Evolutionary conservation across 495 filamentous ascomycete species (phyloP), one percentile per base, ranked within the genome.

Genomic region (Penicillium subrubescens): DNA sequence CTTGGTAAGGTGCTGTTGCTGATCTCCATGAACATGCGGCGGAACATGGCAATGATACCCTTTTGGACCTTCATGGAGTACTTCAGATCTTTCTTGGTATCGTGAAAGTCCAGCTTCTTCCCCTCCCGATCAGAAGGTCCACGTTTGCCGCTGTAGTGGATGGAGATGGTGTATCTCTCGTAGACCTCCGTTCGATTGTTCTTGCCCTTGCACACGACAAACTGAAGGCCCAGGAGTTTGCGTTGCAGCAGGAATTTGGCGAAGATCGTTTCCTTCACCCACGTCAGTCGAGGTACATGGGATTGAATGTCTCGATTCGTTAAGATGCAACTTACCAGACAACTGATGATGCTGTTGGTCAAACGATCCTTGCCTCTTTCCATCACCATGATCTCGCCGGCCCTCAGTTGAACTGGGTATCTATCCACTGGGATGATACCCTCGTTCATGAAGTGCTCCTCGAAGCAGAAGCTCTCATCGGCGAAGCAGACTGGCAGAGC

Each of bases 381-480:
- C 48, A 67, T 60, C 15, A 67, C 25, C 50, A 33, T 57, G 17
- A 56, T 25, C n/a, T 27, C 29, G 3, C n/a, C 58, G 3, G 0
- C 5, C 10, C 15, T 14, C 35, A 37, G 12, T 39, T 25, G 31
- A 3, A 29, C 14, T 12, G 29, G 15, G n/a, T 23, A 15, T 34
- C n/a, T 1, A 4, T 57, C 35, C 44, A 48, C 39, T 4, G 27
- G 34, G 0, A 6, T 46, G 23, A 17, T 8, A 2, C 60, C 63
- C 11, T 51, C 60, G 43, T 71, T 55, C 39, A 77, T 57, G 39
- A 62, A 52, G 39, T 77, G 77, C 11, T 74, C 72, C 4, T 60
- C 51, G 52, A 76, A 77, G 7, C 73, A 74, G 34, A 63, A 62
- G 34, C 61, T 66, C 39, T 64, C 61, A 33, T 66, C 65, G 29